A percentile compares a stretch with the other conserved stretches of the same genome.
These are phyloP conservation scores for Termitomyces sp. DNA, from an alignment of 768 basidiomycete species.

Conservation along the genomic window DNA sequence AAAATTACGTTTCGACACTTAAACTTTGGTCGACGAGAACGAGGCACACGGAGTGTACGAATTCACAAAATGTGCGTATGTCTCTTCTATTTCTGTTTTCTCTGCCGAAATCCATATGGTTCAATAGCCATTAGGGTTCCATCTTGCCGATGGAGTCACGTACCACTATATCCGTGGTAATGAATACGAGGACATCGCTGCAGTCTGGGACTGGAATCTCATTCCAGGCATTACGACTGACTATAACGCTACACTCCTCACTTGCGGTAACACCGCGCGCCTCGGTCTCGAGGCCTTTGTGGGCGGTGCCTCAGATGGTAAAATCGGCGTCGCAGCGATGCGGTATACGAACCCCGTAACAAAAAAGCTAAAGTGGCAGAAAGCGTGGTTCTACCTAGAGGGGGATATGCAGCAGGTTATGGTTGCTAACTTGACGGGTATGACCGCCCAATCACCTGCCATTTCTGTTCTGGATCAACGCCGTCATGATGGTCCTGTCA, in stretches of 20 bases:
- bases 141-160: conserved; percentile 62
- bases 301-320: conserved; percentile 61
- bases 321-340: conserved; percentile 60
- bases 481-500: conserved; percentile 38
- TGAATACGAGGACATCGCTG: conserved; percentile 74
- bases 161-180: conserved; percentile 62
- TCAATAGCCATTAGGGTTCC: conserved; percentile 59
- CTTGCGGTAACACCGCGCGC: conserved; percentile 38
- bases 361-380: conserved; percentile 54
- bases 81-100: background rate
- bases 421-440: conserved; percentile 47
- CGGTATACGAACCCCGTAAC: conserved; percentile 65
- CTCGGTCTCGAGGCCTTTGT: conserved; percentile 57
- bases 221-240: conserved; percentile 72
- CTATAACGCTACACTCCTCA: conserved; percentile 53
- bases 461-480: conserved; percentile 70
- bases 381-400: conserved; percentile 72
- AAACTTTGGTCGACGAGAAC: conserved; percentile 64
- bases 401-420: conserved; percentile 62
- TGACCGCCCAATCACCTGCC: conserved; percentile 36
- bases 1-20: conserved; percentile 54
- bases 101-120: background rate
- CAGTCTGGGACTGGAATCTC: conserved; percentile 76
- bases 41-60: conserved; percentile 60
- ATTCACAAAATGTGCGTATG: conserved; percentile 51